A percentile compares a stretch with the other conserved stretches of the same genome.
Evolutionary conservation across 768 basidiomycete species (phyloP).

Genomic region (Tephrocybe rancida): DNA sequence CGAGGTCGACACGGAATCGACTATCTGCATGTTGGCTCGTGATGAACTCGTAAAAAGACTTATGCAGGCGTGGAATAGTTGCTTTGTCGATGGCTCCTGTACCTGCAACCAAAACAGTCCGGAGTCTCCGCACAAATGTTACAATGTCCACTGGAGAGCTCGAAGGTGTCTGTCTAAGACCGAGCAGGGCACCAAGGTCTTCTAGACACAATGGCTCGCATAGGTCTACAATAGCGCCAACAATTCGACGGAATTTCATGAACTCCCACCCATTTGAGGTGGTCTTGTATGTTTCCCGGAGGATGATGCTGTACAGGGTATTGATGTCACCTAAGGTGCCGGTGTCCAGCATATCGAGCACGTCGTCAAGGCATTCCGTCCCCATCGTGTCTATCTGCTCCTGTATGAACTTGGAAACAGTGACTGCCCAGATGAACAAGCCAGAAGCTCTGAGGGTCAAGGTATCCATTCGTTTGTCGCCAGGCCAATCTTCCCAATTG

Average conservation of each 20-base stretch:
- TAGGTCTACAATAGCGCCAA: constrained; percentile 14
- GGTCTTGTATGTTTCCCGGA: constrained; percentile 2
- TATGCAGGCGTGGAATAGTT: constrained; percentile 17
- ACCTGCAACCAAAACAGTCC: constrained; percentile 16
- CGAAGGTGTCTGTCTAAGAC: constrained; percentile 6
- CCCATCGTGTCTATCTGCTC: constrained; percentile 14
- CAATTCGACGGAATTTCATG: constrained; percentile 16
- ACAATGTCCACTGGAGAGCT: constrained; percentile 12
- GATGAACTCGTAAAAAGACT: constrained; percentile 16
- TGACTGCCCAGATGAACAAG: constrained; percentile 18
- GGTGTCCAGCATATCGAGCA: constrained; percentile 11
- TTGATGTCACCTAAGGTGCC: constrained; percentile 14
- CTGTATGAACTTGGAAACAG: constrained; percentile 10
- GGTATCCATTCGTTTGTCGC: constrained; percentile 7
- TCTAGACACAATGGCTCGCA: constrained; percentile 11
- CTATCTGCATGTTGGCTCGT: constrained; percentile 4
- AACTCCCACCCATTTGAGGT: constrained; percentile 8
- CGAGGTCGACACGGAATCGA: constrained; percentile 1
- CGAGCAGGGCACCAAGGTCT: constrained; percentile 8
- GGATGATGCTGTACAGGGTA: constrained; percentile 13
- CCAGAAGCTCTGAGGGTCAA: constrained; percentile 12
- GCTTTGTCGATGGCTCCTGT: constrained; percentile 4
- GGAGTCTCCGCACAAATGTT: constrained; percentile 13
- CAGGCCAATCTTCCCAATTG: constrained; percentile 15
- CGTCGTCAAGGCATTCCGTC: constrained; percentile 11